phyloP scores from a whole-genome alignment of 1,284 basidiomycete species.

The Somion occarium region DNA sequence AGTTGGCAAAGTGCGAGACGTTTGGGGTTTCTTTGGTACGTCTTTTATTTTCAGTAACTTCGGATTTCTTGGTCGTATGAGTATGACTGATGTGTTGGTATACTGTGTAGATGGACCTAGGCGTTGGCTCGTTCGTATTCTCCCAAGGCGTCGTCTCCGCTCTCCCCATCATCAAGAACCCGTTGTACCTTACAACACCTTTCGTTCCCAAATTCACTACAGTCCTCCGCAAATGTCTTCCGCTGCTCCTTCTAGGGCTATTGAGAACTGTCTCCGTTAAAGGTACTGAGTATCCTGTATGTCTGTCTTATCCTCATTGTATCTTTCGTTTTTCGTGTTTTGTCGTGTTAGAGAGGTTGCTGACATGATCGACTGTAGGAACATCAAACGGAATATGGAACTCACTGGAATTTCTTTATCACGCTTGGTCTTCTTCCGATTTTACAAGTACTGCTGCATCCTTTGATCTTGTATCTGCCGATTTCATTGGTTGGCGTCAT shows the following conservation, averaged over 20 bases:
- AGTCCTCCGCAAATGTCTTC: slow-evolving; percentile 55
- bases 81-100: slow-evolving; percentile 9
- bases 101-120: slow-evolving; percentile 88
- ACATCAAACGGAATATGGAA: slow-evolving; percentile 94
- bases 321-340: neutral
- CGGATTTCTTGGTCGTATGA: no score
- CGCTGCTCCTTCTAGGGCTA: slow-evolving; percentile 73
- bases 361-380: slow-evolving; percentile 51
- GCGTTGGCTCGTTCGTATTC: slow-evolving; percentile 95
- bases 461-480: slow-evolving; percentile 51
- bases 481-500: slow-evolving; percentile 63
- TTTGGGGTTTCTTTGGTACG: slow-evolving; percentile 89
- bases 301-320: slow-evolving; percentile 18
- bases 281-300: slow-evolving; percentile 88
- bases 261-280: slow-evolving; percentile 86
- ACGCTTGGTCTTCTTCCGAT: slow-evolving; percentile 83
- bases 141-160: slow-evolving; percentile 90
- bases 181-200: slow-evolving; percentile 44
- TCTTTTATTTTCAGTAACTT: slow-evolving; percentile 14
- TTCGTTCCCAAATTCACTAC: slow-evolving; percentile 45
- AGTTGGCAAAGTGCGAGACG: slow-evolving; percentile 89
- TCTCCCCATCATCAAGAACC: slow-evolving; percentile 66
- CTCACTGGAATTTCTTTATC: slow-evolving; percentile 99
- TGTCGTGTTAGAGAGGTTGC: neutral
- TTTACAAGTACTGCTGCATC: slow-evolving; percentile 67